A percentile compares a stretch with the other conserved stretches of the same genome.
These are phyloP conservation scores for Tulasnella sp. DNA, from an alignment of 768 basidiomycete genomes.

Conservation along the genomic window DNA sequence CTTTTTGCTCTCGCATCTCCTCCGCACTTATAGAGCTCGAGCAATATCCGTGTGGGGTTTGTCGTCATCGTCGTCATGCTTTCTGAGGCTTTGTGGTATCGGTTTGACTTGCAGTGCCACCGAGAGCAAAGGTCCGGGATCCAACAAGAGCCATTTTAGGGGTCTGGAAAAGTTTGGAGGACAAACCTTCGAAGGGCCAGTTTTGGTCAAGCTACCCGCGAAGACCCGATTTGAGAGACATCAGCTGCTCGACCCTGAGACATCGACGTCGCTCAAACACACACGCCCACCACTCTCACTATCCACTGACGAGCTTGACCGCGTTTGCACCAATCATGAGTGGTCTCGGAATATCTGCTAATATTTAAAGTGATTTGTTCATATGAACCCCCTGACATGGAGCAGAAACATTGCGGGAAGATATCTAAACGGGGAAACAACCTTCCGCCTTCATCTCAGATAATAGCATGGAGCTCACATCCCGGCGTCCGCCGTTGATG, in stretches of 20 bases:
- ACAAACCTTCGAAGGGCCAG: not conserved
- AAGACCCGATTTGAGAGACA: not conserved
- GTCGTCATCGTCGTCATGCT: not conserved
- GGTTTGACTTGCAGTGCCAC: no score
- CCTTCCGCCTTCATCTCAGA: not conserved
- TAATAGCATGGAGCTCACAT: not conserved
- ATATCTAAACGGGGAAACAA: not conserved
- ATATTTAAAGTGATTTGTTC: not conserved
- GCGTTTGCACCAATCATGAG: not conserved
- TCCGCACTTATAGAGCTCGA: no score
- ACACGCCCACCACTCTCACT: no score
- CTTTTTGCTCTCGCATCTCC: no score
- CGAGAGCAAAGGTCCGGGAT: not conserved
- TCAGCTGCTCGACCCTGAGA: not conserved
- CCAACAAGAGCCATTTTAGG: not conserved
- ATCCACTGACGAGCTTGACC: not conserved
- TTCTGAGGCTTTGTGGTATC: no score
- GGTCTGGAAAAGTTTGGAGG: not conserved
- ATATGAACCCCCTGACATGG: not conserved
- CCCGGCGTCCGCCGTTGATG: no score
- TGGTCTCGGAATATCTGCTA: not conserved
- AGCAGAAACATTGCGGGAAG: not conserved
- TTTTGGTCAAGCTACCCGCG: not conserved
- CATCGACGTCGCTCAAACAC: not conserved
- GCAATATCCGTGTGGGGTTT: no score